Base-by-base conservation (phyloP, 2,329 filamentous ascomycete genomes). In the Trichoderma sp. region DNA sequence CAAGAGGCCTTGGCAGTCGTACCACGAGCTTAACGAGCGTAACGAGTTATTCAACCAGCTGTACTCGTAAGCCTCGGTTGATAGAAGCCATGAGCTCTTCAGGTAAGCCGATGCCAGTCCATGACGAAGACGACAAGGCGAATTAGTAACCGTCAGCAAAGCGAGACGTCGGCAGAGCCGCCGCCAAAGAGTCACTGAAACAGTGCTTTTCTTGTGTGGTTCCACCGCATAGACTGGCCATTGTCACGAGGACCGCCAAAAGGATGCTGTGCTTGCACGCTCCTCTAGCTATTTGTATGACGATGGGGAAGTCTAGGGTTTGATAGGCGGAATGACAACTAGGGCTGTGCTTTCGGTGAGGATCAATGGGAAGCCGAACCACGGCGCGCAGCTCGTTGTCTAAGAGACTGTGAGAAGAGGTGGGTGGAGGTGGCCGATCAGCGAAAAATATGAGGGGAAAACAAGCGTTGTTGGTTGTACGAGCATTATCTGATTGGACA, bases 291-390 rank as follows among this genome's bases (percentile, higher is more conserved):
- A 21, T 38, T 31, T 41, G 50, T 64, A 53, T 71, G 21, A 38
- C 53, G 60, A 75, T 69, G 65, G 73, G 73, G 73, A 65, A 73
- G 73, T 59, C 67, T 24, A 66, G 74, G 74, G 60, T 71, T 65
- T 75, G 74, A 75, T 75, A 75, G 74, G 67, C 62, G 60, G 74
- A 59, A 53, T 16, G 29, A 41, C 12, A 29, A 75, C 74, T 29
- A 53, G 66, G 74, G 74, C 45, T 72, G 60, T 45, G 66, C 53
- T 64, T 63, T 72, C 62, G 74, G 67, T 75, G 74, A 75, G 74
- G 27, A 53, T 33, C 59, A 66, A 50, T 45, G 31, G 35, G 60
- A 71, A 35, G 12, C 38, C 35, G 59, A 71, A 67, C 38, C 56
- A 41, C 31, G 56, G 21, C 31, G 41, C 53, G 65, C 56, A 56